Conservation (phyloP, 805 yeast genomes). For the Zygotorulaspora florentina region DNA sequence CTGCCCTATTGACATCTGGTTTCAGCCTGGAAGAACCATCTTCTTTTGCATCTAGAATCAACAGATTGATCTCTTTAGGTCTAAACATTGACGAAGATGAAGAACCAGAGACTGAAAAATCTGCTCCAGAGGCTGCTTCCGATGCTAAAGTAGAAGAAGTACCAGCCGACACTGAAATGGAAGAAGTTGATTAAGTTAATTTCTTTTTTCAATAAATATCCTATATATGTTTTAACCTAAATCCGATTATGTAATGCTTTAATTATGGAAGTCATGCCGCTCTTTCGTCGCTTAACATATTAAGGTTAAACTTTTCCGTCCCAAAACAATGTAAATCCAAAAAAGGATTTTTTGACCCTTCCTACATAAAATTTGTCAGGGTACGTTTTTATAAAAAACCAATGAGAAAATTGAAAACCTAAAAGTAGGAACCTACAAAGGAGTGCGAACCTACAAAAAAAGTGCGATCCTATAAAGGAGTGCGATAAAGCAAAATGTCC, state of each 20-base stretch:
- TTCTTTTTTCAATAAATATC: not conserved
- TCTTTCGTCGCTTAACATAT: not conserved
- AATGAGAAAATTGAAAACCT: not conserved
- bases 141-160: constrained; percentile 52
- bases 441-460: too few species aligned
- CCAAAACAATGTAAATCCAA: not conserved
- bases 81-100: constrained; percentile 94
- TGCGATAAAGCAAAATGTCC: not conserved
- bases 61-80: constrained; percentile 96
- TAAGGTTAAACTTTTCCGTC: too few species aligned
- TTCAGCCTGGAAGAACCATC: constrained; percentile 98
- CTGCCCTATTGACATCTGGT: constrained; percentile 98
- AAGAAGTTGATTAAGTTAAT: constrained; percentile 83
- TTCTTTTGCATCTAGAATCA: constrained; percentile 95
- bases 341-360: not conserved
- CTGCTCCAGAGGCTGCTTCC: constrained; percentile 42
- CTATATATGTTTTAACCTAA: not conserved
- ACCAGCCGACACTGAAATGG: constrained; percentile 93
- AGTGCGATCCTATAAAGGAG: not conserved
- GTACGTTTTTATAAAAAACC: too few species aligned
- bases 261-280: not conserved
- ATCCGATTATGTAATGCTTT: not conserved
- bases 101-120: constrained; percentile 40
- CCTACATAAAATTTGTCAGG: not conserved
- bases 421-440: not conserved